Conservation (phyloP, 2,329 filamentous ascomycete genomes). For the Eutypa lata region DNA sequence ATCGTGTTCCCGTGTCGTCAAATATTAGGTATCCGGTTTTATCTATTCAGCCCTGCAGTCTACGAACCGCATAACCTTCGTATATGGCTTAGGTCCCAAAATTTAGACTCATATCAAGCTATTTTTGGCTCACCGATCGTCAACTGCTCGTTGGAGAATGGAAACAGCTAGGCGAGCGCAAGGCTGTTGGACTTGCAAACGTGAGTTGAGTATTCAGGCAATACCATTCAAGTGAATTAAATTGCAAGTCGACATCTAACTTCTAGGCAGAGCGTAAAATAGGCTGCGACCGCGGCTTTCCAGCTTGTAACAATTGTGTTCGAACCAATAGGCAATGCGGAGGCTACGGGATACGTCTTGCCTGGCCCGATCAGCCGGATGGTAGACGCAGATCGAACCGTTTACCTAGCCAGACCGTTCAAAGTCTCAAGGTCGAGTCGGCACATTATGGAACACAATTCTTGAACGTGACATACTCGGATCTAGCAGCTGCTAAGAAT, state of each 20-base stretch:
- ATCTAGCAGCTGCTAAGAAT: slow-evolving; percentile 31
- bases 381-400: slow-evolving; percentile 34
- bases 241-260: slow-evolving; percentile 11
- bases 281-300: slow-evolving; percentile 42
- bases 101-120: slow-evolving; percentile 19
- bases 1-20: neutral
- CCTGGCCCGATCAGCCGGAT: slow-evolving; percentile 46
- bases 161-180: slow-evolving; percentile 30
- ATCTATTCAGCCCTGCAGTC: neutral
- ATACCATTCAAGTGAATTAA: slow-evolving; percentile 6
- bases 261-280: slow-evolving; percentile 40
- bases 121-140: slow-evolving; percentile 10
- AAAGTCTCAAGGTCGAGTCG: slow-evolving; percentile 22
- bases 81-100: slow-evolving; percentile 15
- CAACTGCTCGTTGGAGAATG: slow-evolving; percentile 16
- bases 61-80: neutral
- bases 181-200: slow-evolving; percentile 43
- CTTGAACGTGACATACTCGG: slow-evolving; percentile 36
- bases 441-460: slow-evolving; percentile 34
- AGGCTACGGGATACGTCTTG: slow-evolving; percentile 43
- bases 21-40: slow-evolving; percentile 1
- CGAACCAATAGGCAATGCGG: slow-evolving; percentile 38
- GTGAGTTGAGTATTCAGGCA: slow-evolving; percentile 24
- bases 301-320: slow-evolving; percentile 41
- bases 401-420: slow-evolving; percentile 28